Conservation (phyloP, 2,329 filamentous ascomycete genomes). For the Colletotrichum theobromicola region DNA sequence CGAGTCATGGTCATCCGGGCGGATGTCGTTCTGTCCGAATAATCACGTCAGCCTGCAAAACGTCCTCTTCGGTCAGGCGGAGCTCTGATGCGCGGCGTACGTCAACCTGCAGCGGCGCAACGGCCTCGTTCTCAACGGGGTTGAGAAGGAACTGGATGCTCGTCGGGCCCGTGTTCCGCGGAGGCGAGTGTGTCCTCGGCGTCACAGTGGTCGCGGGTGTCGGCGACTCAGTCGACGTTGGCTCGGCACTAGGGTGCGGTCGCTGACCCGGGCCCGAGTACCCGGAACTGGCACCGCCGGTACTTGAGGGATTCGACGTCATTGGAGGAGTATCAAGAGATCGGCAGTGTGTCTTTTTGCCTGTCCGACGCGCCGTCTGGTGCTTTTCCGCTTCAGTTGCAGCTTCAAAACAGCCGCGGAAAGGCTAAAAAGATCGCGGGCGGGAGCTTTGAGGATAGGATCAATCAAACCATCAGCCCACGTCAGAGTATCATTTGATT, state of each 20-base stretch:
- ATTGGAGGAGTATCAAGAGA: background rate
- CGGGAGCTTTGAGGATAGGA: background rate
- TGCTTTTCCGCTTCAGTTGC: background rate
- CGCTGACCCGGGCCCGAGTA: background rate
- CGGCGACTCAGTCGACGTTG: background rate
- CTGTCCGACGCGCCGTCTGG: background rate
- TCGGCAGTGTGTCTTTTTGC: background rate
- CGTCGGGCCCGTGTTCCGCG: background rate
- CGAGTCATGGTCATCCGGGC: slow-evolving; percentile 32
- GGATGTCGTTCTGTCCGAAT: background rate
- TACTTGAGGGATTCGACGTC: background rate
- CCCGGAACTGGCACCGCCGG: slow-evolving; percentile 3
- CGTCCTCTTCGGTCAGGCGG: background rate
- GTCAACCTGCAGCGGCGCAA: slow-evolving; percentile 29
- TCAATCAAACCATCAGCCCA: background rate
- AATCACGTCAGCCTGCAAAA: background rate
- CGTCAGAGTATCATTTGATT: background rate
- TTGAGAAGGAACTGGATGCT: slow-evolving; percentile 15
- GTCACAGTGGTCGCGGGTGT: background rate
- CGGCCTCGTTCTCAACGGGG: slow-evolving; percentile 22
- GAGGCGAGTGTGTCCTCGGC: background rate
- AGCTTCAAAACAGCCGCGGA: background rate
- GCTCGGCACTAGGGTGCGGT: background rate
- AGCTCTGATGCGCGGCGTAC: slow-evolving; percentile 12
- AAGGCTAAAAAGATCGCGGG: background rate